Base-by-base conservation (phyloP, 108 stramenopile genomes). In the Ochromonas danica region DNA sequence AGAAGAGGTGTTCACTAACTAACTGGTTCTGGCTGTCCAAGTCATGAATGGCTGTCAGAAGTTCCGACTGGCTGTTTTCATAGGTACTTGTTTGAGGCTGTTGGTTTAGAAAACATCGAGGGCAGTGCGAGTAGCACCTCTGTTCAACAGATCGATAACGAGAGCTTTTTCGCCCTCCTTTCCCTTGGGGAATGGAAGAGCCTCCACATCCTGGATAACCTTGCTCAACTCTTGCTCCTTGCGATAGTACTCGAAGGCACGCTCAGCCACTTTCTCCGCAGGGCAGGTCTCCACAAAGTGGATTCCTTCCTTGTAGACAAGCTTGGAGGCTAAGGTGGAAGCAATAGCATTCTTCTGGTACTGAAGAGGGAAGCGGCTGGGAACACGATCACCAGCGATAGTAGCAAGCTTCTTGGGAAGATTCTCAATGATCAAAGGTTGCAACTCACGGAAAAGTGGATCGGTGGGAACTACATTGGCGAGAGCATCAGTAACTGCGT, bases 301-400 rank as follows among this genome's bases (percentile, higher is more conserved):
- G 10, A 94, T 94, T 3, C 97, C 97, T 86, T 98, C 97, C 81
- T 91, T 90, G 86, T 98, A 98, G 33, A 98, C 97, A 80, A 98
- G 80, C 62, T 93, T 93, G 43, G 93, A 92, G 33, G 97, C 97
- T 57, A 98, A 79, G 63, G 88, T 89, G 28, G 93, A 94, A 2
- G 92, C 90, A 43, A 95, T 91, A 28, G 95, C 95, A 86, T 94
- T 95, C 70, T 87, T 90, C 80, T 94, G 93, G 91, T 98, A 98
- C 75, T 92, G 93, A 30, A 84, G 86, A 10, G 97, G 97, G 10
- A 98, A 91, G 42, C 85, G 74, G 38, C 89, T 87, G 35, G 75
- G 84, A 38, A 93, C 89, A 45, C 85, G 67, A 57, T 95, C 93
- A 81, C 94, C 93, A 0, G 91, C 84, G 43, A 94, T 43, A 70